These are phyloP conservation scores for Mimosa bimucronata DNA, from an alignment of 306 rosid species.

Conservation along the genomic window DNA sequence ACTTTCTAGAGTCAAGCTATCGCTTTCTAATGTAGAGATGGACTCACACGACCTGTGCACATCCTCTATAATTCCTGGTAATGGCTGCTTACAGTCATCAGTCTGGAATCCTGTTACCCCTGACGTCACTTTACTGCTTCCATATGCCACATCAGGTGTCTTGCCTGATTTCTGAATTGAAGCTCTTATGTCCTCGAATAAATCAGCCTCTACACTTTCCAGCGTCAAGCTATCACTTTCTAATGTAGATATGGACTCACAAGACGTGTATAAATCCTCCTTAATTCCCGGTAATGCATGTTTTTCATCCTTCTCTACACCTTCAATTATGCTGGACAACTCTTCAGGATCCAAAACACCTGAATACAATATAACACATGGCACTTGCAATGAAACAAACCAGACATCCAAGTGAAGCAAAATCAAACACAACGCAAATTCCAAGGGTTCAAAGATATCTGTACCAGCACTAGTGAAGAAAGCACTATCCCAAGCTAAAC, in stretches of 20 bases:
- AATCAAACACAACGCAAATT: neutral
- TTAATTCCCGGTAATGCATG: slow-evolving; percentile 59
- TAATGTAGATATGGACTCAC: slow-evolving; percentile 76
- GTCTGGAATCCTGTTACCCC: slow-evolving; percentile 37
- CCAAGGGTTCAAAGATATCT: neutral
- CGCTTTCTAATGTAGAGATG: slow-evolving; percentile 73
- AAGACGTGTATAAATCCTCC: slow-evolving; percentile 76
- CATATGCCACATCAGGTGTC: slow-evolving; percentile 39
- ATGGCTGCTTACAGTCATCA: slow-evolving; percentile 37
- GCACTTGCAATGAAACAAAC: neutral
- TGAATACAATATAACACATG: slow-evolving; percentile 41
- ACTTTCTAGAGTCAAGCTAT: slow-evolving; percentile 67
- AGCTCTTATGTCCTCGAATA: slow-evolving; percentile 92
- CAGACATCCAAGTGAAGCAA: neutral
- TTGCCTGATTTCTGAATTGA: slow-evolving; percentile 87
- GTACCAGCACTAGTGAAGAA: slow-evolving; percentile 94
- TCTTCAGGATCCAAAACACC: slow-evolving; percentile 94
- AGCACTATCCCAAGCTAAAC: slow-evolving; percentile 97
- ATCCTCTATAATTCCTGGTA: slow-evolving; percentile 76
- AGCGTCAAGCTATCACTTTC: slow-evolving; percentile 74
- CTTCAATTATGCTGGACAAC: slow-evolving; percentile 76
- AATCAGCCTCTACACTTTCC: slow-evolving; percentile 63
- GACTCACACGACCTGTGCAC: slow-evolving; percentile 73
- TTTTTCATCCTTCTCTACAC: slow-evolving; percentile 61
- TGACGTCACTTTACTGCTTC: slow-evolving; percentile 35